Conservation (phyloP, 2,329 filamentous ascomycete genomes). For the Diaporthe citri region DNA sequence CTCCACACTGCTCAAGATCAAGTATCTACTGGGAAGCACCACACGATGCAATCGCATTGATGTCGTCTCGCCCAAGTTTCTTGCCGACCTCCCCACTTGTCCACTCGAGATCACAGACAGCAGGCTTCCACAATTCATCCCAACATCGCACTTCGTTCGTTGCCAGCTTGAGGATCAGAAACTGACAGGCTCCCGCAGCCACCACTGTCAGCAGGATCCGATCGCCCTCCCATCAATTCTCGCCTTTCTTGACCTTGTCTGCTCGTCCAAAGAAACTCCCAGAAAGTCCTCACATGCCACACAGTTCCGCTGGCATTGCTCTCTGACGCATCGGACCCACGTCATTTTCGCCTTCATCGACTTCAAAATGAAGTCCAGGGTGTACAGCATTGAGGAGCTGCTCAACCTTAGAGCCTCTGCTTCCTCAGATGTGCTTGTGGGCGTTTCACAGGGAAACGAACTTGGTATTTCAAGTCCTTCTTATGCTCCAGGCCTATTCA, state of each 20-base stretch:
- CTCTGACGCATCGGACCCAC: slow-evolving; percentile 52
- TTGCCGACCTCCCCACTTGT: slow-evolving; percentile 25
- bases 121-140: slow-evolving; percentile 51
- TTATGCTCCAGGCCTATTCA: background rate
- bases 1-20: slow-evolving; percentile 45
- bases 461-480: slow-evolving; percentile 39
- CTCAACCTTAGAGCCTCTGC: slow-evolving; percentile 52
- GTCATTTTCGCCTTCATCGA: slow-evolving; percentile 56
- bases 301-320: slow-evolving; percentile 55
- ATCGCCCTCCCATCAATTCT: slow-evolving; percentile 49
- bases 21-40: slow-evolving; percentile 43
- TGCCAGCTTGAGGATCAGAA: slow-evolving; percentile 57
- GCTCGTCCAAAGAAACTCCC: slow-evolving; percentile 43
- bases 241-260: slow-evolving; percentile 47
- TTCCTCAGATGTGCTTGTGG: slow-evolving; percentile 33
- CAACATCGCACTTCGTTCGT: slow-evolving; percentile 36
- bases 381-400: slow-evolving; percentile 61
- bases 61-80: slow-evolving; percentile 30
- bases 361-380: slow-evolving; percentile 56
- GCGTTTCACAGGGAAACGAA: slow-evolving; percentile 36
- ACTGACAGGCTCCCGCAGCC: slow-evolving; percentile 51
- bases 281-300: slow-evolving; percentile 50
- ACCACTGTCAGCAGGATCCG: slow-evolving; percentile 41
- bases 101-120: slow-evolving; percentile 31
- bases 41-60: slow-evolving; percentile 35